A percentile compares a stretch with the other conserved stretches of the same genome.
These are phyloP conservation scores for Pleurotus tuoliensis DNA, from an alignment of 768 basidiomycete species.

Conservation along the genomic window DNA sequence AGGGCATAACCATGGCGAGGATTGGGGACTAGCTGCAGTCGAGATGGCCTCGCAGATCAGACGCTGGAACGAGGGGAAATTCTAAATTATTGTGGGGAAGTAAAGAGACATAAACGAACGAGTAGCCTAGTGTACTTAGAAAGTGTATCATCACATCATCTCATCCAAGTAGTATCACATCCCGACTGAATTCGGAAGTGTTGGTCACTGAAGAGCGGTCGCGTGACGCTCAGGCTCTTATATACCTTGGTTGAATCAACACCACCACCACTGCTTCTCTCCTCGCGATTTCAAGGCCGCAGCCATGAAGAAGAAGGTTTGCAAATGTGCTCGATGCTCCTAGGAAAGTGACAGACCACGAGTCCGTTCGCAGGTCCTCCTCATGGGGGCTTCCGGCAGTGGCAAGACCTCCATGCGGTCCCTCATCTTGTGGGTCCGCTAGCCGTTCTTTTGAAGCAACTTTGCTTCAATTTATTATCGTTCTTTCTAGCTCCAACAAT, in stretches of 20 bases:
- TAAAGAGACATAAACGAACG: neutral
- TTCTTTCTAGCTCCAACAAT: conserved; percentile 75
- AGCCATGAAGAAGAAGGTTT: conserved; percentile 62
- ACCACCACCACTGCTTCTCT: neutral
- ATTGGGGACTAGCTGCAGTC: conserved; percentile 96
- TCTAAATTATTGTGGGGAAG: conserved; percentile 22
- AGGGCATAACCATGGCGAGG: conserved; percentile 97
- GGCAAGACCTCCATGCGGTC: conserved; percentile 98
- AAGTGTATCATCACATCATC: neutral
- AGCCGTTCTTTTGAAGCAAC: neutral
- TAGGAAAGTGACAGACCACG: neutral
- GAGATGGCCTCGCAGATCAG: conserved; percentile 77
- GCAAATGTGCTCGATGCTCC: conserved; percentile 12
- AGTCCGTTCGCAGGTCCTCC: conserved; percentile 64
- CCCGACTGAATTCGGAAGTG: no score
- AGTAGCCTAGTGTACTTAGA: neutral
- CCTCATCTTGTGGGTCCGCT: conserved; percentile 84
- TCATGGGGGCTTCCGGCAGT: conserved; percentile 97
- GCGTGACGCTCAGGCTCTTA: no score
- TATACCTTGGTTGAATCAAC: neutral
- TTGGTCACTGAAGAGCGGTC: no score
- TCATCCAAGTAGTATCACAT: no score
- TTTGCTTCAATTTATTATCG: conserved; percentile 3
- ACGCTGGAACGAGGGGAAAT: conserved; percentile 70
- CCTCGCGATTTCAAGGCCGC: conserved; percentile 1